Evolutionary conservation across 2,329 filamentous ascomycete species (phyloP).

Genomic region (Aspergillus clavatus): DNA sequence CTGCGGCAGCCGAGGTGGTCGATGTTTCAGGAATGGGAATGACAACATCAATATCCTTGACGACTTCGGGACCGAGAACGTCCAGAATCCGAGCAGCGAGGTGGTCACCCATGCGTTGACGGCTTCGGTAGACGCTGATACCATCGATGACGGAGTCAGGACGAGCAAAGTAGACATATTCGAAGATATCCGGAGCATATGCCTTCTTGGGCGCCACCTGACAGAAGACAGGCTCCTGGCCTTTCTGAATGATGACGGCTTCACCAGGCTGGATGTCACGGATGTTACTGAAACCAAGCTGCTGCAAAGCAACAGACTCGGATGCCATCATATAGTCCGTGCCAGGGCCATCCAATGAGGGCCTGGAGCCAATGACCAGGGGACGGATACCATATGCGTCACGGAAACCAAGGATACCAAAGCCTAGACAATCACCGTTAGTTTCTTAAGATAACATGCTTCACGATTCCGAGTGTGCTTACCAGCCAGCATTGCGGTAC

Average conservation of each 20-base stretch:
- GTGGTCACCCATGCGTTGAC: slow-evolving; percentile 80
- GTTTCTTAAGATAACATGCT: not conserved
- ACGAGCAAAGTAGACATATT: slow-evolving; percentile 81
- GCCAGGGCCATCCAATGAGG: slow-evolving; percentile 59
- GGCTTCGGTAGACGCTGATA: slow-evolving; percentile 77
- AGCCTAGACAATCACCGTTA: slow-evolving; percentile 46
- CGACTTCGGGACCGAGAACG: slow-evolving; percentile 61
- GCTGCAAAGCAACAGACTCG: slow-evolving; percentile 75
- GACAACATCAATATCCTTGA: slow-evolving; percentile 72
- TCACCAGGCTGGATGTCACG: slow-evolving; percentile 75
- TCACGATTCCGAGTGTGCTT: slow-evolving; percentile 13
- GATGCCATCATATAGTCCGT: slow-evolving; percentile 89
- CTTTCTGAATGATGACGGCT: slow-evolving; percentile 80
- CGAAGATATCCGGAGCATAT: slow-evolving; percentile 82
- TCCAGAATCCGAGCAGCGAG: slow-evolving; percentile 68
- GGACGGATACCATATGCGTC: slow-evolving; percentile 80
- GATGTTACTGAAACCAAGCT: slow-evolving; percentile 74
- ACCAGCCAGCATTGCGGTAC: slow-evolving; percentile 75
- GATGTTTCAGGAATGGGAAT: slow-evolving; percentile 82
- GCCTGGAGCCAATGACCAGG: slow-evolving; percentile 69
- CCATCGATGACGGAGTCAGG: slow-evolving; percentile 81
- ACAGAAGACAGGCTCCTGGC: slow-evolving; percentile 64
- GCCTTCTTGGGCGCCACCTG: slow-evolving; percentile 65
- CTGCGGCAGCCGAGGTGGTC: slow-evolving; percentile 71
- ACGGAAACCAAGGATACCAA: slow-evolving; percentile 73